These are phyloP conservation scores for Eragrostis nindensis DNA, from an alignment of 176 grass and related monocot species.

Conservation along the genomic window DNA sequence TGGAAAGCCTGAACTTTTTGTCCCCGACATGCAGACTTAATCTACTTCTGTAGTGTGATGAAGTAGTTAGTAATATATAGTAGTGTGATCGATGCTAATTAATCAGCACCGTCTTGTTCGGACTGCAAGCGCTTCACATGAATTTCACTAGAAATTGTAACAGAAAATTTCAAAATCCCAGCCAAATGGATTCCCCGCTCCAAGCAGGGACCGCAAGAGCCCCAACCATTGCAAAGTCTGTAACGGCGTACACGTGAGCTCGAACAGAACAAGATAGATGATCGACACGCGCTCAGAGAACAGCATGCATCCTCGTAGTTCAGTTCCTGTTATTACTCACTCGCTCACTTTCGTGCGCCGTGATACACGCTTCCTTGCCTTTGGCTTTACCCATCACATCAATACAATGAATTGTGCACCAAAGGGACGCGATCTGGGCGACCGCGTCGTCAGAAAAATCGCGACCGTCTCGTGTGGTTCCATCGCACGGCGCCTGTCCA, in stretches of 20 bases:
- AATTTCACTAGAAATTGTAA: no score
- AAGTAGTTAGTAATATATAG: no score
- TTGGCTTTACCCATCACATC: slow-evolving; percentile 23
- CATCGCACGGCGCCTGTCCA: no score
- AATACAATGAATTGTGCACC: no score
- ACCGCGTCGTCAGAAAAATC: no score
- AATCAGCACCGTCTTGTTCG: no score
- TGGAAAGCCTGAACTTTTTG: slow-evolving; percentile 31
- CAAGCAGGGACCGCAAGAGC: neutral
- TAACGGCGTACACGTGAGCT: neutral
- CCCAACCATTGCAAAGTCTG: neutral
- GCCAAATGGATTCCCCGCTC: neutral
- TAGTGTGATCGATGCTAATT: no score
- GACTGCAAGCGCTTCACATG: no score
- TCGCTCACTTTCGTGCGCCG: neutral
- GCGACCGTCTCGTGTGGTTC: no score
- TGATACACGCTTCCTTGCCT: neutral
- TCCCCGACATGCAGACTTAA: slow-evolving; percentile 16
- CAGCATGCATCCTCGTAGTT: neutral
- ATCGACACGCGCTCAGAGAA: neutral
- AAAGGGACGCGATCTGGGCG: no score
- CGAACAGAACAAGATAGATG: neutral
- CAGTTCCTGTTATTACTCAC: neutral
- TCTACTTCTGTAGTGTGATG: neutral
- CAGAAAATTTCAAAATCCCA: neutral